Evolutionary conservation across 495 filamentous ascomycete genomes (phyloP).

Genomic region (Clohesyomyces aquaticus): DNA sequence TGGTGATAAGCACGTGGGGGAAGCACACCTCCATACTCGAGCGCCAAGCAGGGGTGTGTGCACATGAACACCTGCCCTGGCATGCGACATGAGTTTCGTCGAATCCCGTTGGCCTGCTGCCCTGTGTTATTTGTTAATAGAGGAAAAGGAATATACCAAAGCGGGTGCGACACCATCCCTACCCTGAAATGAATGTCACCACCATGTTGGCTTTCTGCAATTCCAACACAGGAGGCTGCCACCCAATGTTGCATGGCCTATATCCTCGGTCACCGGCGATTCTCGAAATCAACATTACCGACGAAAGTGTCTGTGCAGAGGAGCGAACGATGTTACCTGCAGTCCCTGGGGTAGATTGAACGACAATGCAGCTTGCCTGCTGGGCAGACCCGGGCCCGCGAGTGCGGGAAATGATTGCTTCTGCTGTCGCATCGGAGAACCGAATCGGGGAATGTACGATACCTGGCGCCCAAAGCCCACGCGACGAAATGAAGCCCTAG

Average conservation of each 20-base stretch:
- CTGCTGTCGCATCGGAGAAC: conserved; percentile 2
- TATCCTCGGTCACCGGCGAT: conserved; percentile 25
- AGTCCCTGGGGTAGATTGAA: conserved; percentile 6
- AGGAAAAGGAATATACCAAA: conserved; percentile 8
- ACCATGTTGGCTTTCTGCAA: background rate
- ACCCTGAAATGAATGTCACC: background rate
- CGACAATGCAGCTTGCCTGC: background rate
- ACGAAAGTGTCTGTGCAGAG: background rate
- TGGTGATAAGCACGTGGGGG: conserved; percentile 37
- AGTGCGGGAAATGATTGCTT: conserved; percentile 27
- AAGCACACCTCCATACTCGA: conserved; percentile 9
- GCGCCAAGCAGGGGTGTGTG: conserved; percentile 30
- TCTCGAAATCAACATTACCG: background rate
- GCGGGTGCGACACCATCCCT: background rate
- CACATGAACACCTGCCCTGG: conserved; percentile 28
- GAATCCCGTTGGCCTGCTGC: conserved; percentile 21
- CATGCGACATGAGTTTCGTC: conserved; percentile 16
- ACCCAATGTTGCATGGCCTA: background rate
- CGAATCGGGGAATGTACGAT: conserved; percentile 7
- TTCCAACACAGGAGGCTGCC: background rate
- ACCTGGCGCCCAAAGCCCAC: conserved; percentile 5
- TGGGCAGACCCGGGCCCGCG: conserved; percentile 23
- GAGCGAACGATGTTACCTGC: background rate
- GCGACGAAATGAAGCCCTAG: conserved; percentile 16
- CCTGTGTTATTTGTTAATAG: conserved; percentile 5